Evolutionary conservation across 495 filamentous ascomycete genomes (phyloP), one percentile per base, ranked within the genome.

Genomic region (Apodospora peruviana): DNA sequence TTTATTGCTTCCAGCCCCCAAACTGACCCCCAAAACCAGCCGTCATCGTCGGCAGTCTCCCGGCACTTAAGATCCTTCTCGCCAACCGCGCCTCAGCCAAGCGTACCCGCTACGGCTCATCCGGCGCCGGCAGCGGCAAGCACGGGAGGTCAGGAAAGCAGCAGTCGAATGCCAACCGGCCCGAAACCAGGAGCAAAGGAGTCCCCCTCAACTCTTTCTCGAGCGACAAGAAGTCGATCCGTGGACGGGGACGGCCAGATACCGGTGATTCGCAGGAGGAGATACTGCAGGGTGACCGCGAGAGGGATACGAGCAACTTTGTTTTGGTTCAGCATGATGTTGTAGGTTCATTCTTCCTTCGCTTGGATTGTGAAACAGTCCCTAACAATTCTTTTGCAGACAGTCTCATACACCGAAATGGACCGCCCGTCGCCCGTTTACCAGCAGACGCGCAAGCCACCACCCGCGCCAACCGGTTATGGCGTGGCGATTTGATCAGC

Each of bases 31-130:
- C 14, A 17, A 14, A 18, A 35, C 11, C 40, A 77, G 74, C 74
- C 32, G 62, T 76, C 16, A 62, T 75, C 8, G 67, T 78, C 18
- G 73, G 73, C 14, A 74, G 72, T 40, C 67, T 76, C 0, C 71
- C 73, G 3, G 72, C 71, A 1, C 72, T 76, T 51, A 72, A 72
- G 50, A 59, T 65, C 39, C 73, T 85, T 37, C 73, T 76, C 36
- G 72, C 78, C 2, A 84, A 75, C 17, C 75, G 73, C 29, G 48
- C 48, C 4, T 72, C 77, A 24, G 81, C 74, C 57, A 81, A 79
- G 22, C 56, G 76, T 24, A 80, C 75, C 42, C 72, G 80, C 4
- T 75, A 80, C 60, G 66, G 66, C 10, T 75, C 73, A 29, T 45
- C 45, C 7, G 40, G 38, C 34, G 32, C 41, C 17, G 39, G n/a